Evolutionary conservation across 2,329 filamentous ascomycete species (phyloP).

Genomic region (Fusarium tjaetaba): DNA sequence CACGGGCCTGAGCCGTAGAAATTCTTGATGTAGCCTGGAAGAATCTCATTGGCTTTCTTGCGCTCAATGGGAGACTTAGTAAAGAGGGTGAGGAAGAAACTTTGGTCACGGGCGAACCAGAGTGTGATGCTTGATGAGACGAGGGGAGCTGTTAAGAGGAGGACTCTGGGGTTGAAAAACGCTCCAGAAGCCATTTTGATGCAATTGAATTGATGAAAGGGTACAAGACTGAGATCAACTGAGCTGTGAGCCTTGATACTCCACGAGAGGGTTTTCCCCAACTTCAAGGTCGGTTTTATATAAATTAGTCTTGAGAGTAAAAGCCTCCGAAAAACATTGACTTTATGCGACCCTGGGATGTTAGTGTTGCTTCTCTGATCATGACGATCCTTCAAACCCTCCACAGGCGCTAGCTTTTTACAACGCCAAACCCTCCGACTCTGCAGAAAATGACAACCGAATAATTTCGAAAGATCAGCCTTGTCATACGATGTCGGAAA

Average conservation of each 20-base stretch:
- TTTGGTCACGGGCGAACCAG: conserved; percentile 57
- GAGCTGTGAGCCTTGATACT: background rate
- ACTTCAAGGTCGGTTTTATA: background rate
- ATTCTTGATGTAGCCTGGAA: conserved; percentile 55
- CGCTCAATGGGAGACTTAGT: conserved; percentile 44
- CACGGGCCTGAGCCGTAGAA: conserved; percentile 53
- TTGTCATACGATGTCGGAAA: conserved; percentile 22
- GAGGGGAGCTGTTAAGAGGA: conserved; percentile 56
- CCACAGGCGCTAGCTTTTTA: background rate
- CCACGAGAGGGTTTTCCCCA: background rate
- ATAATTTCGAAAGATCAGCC: background rate
- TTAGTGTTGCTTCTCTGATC: background rate
- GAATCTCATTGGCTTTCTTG: conserved; percentile 47
- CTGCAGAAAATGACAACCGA: conserved; percentile 1
- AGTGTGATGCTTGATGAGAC: conserved; percentile 59
- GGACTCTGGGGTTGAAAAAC: conserved; percentile 51
- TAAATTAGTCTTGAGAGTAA: background rate
- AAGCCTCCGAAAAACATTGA: conserved; percentile 25
- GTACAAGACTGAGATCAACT: background rate
- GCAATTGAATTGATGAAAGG: background rate
- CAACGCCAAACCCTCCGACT: conserved; percentile 28
- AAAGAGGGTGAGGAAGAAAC: conserved; percentile 54
- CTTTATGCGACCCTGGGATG: background rate
- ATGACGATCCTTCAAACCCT: conserved; percentile 6
- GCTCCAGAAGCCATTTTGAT: conserved; percentile 49